Evolutionary conservation across 352 stramenopile genomes (phyloP), one percentile per base, ranked within the genome.

Genomic region (Discostella stelligera): DNA sequence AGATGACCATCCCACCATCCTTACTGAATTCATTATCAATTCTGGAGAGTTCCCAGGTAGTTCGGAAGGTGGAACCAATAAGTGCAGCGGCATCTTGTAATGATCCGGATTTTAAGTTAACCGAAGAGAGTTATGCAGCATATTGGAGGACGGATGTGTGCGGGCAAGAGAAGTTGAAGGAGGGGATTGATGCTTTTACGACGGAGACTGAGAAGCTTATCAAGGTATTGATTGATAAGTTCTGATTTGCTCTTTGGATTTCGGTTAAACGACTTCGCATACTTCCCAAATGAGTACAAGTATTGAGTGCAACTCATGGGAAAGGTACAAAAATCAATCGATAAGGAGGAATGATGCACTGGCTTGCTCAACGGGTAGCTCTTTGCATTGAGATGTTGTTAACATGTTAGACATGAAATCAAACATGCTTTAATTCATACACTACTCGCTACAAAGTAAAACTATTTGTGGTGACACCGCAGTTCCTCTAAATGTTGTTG

Each of bases 171-270:
- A 99, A 99, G 91, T 92, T 99, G 23, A 86, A 94, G 9, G 96
- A 99, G 85, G 97, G 97, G 25, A 99, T 99, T 84, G 94, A 95
- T 73, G 94, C 94, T 58, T 99, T 99, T 83, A 91, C 73, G 0
- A 7, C 59, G 21, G 77, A 79, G 41, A 83, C 79, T 10, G 71
- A 85, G 39, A 83, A 90, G 48, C 68, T 90, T 46, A 66, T 69
- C 27, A 70, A 86, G 54, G 71, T 87, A 13, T 67, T 90, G 53
- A 77, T 79, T 56, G 66, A 80, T 32, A 83, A 90, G 44, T 83
- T 87, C 62, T 37, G 30, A 49, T 60, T 32, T 32, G 27, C 2
- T 32, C 27, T 32, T 32, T 5, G 27, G 27, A 27, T 8, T 59
- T 4, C 27, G 11, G 44, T n/a, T 27, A 2, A 37, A 50, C 30